Conservation (phyloP, 148 eudicot species). For the Agrostemma githago region DNA sequence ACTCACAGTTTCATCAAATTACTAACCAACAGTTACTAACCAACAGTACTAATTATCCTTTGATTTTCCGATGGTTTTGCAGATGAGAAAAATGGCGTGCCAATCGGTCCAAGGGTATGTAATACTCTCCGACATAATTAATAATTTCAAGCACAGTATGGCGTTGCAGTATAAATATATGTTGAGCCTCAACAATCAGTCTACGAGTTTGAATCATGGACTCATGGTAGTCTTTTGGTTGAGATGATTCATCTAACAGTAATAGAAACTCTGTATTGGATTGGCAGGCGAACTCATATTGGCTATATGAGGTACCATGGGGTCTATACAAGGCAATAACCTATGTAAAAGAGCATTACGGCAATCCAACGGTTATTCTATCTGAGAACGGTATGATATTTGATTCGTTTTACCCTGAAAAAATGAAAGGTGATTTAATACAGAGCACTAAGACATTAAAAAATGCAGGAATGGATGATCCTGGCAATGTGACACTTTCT, state of each 20-base stretch:
- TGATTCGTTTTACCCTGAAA: too few species aligned
- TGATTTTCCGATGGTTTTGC: slow-evolving; percentile 20
- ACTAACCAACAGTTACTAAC: not conserved
- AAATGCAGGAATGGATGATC: slow-evolving; percentile 86
- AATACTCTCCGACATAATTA: slow-evolving; percentile 7
- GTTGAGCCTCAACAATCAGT: too few species aligned
- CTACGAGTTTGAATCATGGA: too few species aligned
- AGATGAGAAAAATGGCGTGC: slow-evolving; percentile 63
- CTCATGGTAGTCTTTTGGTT: too few species aligned
- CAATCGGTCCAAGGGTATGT: slow-evolving; percentile 75
- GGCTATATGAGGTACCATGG: slow-evolving; percentile 91
- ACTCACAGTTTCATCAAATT: not conserved
- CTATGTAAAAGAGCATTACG: slow-evolving; percentile 74
- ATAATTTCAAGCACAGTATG: not conserved
- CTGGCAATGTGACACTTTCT: slow-evolving; percentile 62
- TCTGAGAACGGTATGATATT: slow-evolving; percentile 68
- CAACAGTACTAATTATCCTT: not conserved
- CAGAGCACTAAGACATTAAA: too few species aligned
- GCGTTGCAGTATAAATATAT: not conserved
- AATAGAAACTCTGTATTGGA: not conserved
- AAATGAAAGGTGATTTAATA: too few species aligned
- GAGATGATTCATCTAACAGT: not conserved
- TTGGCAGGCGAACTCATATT: slow-evolving; percentile 61
- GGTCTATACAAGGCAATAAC: slow-evolving; percentile 79
- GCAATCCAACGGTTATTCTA: slow-evolving; percentile 69